A percentile compares a stretch with the other conserved stretches of the same genome.
These are phyloP conservation scores for Fagopyrum esculentum DNA, from an alignment of 148 eudicot species.

Conservation along the genomic window DNA sequence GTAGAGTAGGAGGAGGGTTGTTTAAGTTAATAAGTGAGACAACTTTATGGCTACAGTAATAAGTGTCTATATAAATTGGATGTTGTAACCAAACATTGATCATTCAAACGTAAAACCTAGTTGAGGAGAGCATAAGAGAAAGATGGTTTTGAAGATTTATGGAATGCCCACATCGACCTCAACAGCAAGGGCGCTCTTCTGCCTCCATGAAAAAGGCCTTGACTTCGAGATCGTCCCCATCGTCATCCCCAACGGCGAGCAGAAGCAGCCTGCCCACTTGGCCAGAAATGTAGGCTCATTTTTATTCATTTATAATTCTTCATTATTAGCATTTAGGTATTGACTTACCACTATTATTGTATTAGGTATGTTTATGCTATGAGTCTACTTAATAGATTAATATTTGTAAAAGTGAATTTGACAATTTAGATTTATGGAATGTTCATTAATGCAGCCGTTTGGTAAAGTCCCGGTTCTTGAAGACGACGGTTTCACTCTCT, in stretches of 20 bases:
- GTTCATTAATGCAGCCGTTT: slow-evolving; percentile 32
- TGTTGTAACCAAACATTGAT: neutral
- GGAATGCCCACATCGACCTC: slow-evolving; percentile 24
- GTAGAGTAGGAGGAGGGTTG: neutral
- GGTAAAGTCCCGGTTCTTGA: slow-evolving; percentile 41
- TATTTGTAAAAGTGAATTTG: too few species aligned
- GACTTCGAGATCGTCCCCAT: slow-evolving; percentile 32
- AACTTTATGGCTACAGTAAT: neutral
- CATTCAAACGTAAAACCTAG: neutral
- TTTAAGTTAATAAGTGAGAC: neutral
- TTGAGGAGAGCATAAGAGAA: neutral
- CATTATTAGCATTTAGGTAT: neutral
- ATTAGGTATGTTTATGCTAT: too few species aligned
- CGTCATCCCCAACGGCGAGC: slow-evolving; percentile 26
- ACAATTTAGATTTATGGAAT: too few species aligned
- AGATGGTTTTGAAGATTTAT: slow-evolving; percentile 28
- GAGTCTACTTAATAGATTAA: too few species aligned
- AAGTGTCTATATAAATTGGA: neutral
- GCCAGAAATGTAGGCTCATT: slow-evolving; percentile 24
- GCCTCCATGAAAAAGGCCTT: slow-evolving; percentile 32
- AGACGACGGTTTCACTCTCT: slow-evolving; percentile 37
- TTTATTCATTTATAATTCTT: neutral
- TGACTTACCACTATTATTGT: too few species aligned
- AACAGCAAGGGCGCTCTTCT: slow-evolving; percentile 23
- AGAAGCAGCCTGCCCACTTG: slow-evolving; percentile 27